Base-by-base conservation (phyloP, 2,329 filamentous ascomycete species). In the Paraconiothyrium brasiliense region DNA sequence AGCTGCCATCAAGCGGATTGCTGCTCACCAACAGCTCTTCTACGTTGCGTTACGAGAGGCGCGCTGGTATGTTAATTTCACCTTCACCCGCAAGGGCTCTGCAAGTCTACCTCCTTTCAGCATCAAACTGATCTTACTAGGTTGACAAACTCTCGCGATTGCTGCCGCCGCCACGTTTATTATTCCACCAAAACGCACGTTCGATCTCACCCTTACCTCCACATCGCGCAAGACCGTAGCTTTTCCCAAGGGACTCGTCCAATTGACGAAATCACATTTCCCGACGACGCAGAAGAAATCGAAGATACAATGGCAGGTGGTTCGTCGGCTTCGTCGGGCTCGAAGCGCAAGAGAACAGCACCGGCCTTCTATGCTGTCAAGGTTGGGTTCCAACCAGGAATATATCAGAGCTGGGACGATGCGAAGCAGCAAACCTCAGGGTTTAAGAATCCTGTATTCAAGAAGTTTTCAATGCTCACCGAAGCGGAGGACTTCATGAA, bases 401-500 rank as follows among this genome's bases (percentile, higher is more conserved):
- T 91, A 52, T 90, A 90, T 72, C 82, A 86, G 71, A 85, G 82
- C 59, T 90, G 88, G 87, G 77, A 79, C 47, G 88, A 90, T 64
- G 89, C 87, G 69, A 79, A 89, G 64, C 80, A 81, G 34, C 88
- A 90, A 73, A 84, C 89, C 50, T 85, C 82, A 54, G 88, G 88
- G 24, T 87, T 84, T 70, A 85, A 88, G 76, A 72, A 79, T 67
- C 73, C 78, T 63, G 60, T 78, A 95, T 92, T 91, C 83, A 94
- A 95, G 81, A 92, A 91, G 1, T 97, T 97, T 74, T 80, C 84
- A 10, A 88, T 86, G 0, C 82, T 85, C 61, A 85, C 89, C 64
- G 93, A 97, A 62, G 94, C 94, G n/a, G 86, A 91, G 71, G 88
- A 87, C 1, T 97, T 92, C 74, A 84, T 92, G 30, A 91, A 92